These are phyloP conservation scores for Suillus placidus DNA, from an alignment of 768 basidiomycete genomes.

Conservation along the genomic window DNA sequence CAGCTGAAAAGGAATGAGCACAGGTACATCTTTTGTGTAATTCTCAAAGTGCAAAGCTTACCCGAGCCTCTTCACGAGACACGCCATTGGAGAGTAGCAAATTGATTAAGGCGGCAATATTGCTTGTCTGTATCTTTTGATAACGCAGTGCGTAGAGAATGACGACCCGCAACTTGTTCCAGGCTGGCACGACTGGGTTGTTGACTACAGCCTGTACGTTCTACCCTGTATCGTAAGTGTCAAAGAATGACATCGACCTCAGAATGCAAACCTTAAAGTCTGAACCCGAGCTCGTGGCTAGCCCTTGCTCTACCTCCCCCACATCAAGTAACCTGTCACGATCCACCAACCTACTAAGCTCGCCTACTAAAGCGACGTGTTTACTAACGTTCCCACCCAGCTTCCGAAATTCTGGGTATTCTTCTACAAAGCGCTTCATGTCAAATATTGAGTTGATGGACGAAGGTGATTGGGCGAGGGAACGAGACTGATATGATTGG, in stretches of 20 bases:
- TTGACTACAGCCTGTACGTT: slow-evolving; percentile 80
- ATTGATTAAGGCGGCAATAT: slow-evolving; percentile 79
- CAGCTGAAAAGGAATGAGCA: slow-evolving; percentile 50
- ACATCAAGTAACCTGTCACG: slow-evolving; percentile 84
- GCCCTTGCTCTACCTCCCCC: slow-evolving; percentile 94
- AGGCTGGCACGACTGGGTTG: slow-evolving; percentile 64
- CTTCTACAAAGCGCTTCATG: slow-evolving; percentile 98
- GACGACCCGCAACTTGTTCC: slow-evolving; percentile 87
- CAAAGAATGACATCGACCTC: neutral
- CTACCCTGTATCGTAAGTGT: slow-evolving; percentile 41
- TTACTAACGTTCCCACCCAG: slow-evolving; percentile 98
- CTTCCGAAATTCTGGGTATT: slow-evolving; percentile 96
- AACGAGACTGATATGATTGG: slow-evolving; percentile 85
- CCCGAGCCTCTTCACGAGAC: slow-evolving; percentile 74
- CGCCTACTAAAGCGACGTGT: slow-evolving; percentile 96
- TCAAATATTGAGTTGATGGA: slow-evolving; percentile 92
- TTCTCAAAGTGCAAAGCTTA: slow-evolving; percentile 27
- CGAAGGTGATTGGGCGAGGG: slow-evolving; percentile 72
- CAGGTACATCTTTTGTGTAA: neutral
- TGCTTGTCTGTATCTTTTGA: slow-evolving; percentile 83
- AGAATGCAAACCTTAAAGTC: slow-evolving; percentile 72
- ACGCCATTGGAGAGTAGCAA: slow-evolving; percentile 77
- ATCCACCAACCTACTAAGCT: slow-evolving; percentile 88
- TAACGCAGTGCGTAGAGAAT: slow-evolving; percentile 94
- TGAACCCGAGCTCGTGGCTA: slow-evolving; percentile 88